These are phyloP conservation scores for Sclerotinia spermophila DNA, from an alignment of 2,329 filamentous ascomycete species.

Conservation along the genomic window DNA sequence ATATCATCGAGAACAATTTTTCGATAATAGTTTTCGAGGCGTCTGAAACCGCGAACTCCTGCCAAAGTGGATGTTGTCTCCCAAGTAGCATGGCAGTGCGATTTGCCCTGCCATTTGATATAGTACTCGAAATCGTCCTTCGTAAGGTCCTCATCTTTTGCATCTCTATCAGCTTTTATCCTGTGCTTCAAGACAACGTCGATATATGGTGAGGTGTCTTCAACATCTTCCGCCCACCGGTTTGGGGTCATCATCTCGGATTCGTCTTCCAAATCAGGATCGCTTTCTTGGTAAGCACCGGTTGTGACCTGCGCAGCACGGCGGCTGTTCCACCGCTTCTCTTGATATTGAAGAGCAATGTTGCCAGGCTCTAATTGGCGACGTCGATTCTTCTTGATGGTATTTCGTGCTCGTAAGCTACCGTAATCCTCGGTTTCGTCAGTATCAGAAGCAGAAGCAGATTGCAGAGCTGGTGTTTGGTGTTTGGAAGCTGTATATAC, in stretches of 20 bases:
- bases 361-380: slow-evolving; percentile 65
- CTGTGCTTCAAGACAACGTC: slow-evolving; percentile 89
- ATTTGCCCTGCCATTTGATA: slow-evolving; percentile 97
- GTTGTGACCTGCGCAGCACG: slow-evolving; percentile 70
- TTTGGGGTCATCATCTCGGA: slow-evolving; percentile 62
- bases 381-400: slow-evolving; percentile 74
- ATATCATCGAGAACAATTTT: slow-evolving; percentile 79
- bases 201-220: slow-evolving; percentile 80
- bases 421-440: slow-evolving; percentile 73
- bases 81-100: slow-evolving; percentile 95
- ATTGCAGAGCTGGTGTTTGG: slow-evolving; percentile 52
- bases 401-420: slow-evolving; percentile 64
- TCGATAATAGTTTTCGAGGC: slow-evolving; percentile 91
- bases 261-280: slow-evolving; percentile 62
- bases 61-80: slow-evolving; percentile 73
- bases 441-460: slow-evolving; percentile 63
- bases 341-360: slow-evolving; percentile 63
- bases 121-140: slow-evolving; percentile 82
- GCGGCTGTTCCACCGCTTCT: slow-evolving; percentile 88
- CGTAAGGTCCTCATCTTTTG: slow-evolving; percentile 51
- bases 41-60: slow-evolving; percentile 78
- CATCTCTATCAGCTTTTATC: slow-evolving; percentile 63
- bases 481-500: slow-evolving; percentile 53
- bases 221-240: slow-evolving; percentile 66
- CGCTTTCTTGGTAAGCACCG: slow-evolving; percentile 63